Base-by-base conservation (phyloP, 164 flowering plant genomes). In the Liriodendron chinense region DNA sequence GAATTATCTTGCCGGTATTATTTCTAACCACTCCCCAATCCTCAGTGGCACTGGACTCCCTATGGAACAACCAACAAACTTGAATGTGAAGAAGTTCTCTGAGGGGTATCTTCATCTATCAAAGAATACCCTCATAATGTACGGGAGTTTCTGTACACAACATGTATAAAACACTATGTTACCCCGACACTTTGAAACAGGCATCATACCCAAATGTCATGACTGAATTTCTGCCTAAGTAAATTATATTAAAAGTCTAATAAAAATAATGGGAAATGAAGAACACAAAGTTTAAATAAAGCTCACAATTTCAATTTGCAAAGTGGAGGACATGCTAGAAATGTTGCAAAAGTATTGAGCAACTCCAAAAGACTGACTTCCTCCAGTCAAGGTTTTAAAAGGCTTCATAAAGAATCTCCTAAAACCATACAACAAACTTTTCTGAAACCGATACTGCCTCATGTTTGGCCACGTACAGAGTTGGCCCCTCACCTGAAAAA, bases 291-390 rank as follows among this genome's bases (percentile, higher is more conserved):
- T 53, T 12, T 12, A 53, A 53, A 12, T 53, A 49, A 13, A 63
- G 20, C 90, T 82, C 69, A 95, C 98, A 91, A 95, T 77, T 83
- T 95, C 97, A 79, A 95, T 89, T 79, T 95, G 93, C 85, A 95
- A 78, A 20, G 90, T 69, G 25, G 93, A 82, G 61, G 90, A 83
- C 76, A 78, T 78, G 78, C 73, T 87, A 59, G 89, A 82, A 68
- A 91, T 86, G 78, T 89, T 90, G 82, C 97, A 91, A 47, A 89
- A 84, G 70, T 70, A 77, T 26, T 86, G 86, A 18, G 87, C 79
- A 80, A 89, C 88, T 68, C 85, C 88, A 69, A 91, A 87, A 16
- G 94, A 79, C 65, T 87, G 87, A 73, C 89, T 85, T 50, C 90
- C 93, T 81, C 88, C 86, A 47, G 89, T 87, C 88, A 91, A 76